These are phyloP conservation scores for Datura wrightii DNA, from an alignment of 257 asterid species.

Conservation along the genomic window DNA sequence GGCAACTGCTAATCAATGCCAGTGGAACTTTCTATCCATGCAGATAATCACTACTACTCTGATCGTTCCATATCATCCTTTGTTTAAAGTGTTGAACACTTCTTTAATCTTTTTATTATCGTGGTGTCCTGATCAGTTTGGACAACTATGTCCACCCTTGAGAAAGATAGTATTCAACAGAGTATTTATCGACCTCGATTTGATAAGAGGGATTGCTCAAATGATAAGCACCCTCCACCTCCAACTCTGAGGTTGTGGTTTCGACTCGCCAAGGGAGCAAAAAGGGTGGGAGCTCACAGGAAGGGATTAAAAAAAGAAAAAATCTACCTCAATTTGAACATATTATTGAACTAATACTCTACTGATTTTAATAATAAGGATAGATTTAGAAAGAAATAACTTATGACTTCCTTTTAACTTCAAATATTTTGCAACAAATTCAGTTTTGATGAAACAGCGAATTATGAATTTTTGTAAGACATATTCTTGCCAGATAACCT, in stretches of 20 bases:
- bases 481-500: not conserved
- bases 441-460: not conserved
- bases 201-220: too few relatives aligned
- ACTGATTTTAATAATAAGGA: not conserved
- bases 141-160: not conserved
- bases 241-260: too few relatives aligned
- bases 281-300: too few relatives aligned
- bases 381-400: not conserved
- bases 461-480: not conserved
- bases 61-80: not conserved
- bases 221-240: too few relatives aligned
- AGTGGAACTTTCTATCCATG: not conserved
- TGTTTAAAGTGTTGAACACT: not conserved
- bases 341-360: not conserved
- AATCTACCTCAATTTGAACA: not conserved
- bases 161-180: not conserved
- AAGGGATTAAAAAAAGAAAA: too few relatives aligned
- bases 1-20: not conserved
- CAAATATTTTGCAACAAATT: not conserved
- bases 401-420: not conserved
- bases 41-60: not conserved
- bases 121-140: not conserved
- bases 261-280: too few relatives aligned
- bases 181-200: too few relatives aligned
- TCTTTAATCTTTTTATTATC: not conserved